Evolutionary conservation across 1,284 basidiomycete species (phyloP).

Genomic region (Ustilago sp.): DNA sequence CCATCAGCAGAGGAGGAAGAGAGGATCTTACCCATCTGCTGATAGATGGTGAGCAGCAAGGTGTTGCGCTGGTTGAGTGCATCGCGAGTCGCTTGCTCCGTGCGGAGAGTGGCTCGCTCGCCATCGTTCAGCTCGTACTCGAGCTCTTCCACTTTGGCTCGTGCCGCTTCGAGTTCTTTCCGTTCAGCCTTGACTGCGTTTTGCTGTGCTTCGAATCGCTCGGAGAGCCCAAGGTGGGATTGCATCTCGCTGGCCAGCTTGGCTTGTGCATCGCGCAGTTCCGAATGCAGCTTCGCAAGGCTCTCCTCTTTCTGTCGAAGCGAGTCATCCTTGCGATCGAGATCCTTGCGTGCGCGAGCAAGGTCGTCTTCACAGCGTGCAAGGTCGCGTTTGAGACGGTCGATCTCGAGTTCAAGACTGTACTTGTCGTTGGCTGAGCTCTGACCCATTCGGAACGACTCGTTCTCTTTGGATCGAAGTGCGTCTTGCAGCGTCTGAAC

Average conservation of each 20-base stretch:
- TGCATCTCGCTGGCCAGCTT: conserved; percentile 64
- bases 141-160: conserved; percentile 74
- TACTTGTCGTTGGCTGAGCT: conserved; percentile 84
- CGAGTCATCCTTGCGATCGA: conserved; percentile 77
- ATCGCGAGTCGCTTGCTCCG: conserved; percentile 85
- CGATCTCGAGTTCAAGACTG: conserved; percentile 89
- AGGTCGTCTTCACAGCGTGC: conserved; percentile 84
- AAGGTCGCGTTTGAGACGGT: conserved; percentile 86
- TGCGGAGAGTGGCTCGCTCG: conserved; percentile 78
- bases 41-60: conserved; percentile 88
- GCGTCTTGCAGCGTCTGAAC: conserved; percentile 75
- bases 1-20: conserved; percentile 68
- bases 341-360: conserved; percentile 78
- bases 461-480: conserved; percentile 75
- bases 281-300: conserved; percentile 73
- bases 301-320: conserved; percentile 78
- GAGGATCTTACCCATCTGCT: conserved; percentile 93
- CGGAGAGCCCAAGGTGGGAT: conserved; percentile 55
- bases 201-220: conserved; percentile 64
- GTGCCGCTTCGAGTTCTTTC: conserved; percentile 50
- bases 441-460: conserved; percentile 79
- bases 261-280: conserved; percentile 55
- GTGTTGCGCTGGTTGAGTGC: conserved; percentile 93
- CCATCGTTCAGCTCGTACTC: conserved; percentile 86
- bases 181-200: conserved; percentile 43